phyloP scores from a whole-genome alignment of 768 basidiomycete species.

The Russula earlei region DNA sequence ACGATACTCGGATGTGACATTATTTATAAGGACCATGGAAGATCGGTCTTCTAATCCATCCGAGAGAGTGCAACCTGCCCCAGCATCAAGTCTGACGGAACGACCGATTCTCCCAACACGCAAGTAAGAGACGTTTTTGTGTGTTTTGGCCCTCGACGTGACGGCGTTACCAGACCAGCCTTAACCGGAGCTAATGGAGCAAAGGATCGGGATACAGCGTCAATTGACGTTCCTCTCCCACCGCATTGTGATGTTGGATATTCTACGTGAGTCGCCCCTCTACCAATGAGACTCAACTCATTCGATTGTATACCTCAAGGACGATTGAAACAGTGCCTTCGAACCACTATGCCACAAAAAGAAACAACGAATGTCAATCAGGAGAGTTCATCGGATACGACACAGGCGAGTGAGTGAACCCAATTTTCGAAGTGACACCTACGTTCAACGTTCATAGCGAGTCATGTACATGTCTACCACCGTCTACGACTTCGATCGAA shows the following conservation, averaged over 20 bases:
- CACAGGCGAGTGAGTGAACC: conserved; percentile 23
- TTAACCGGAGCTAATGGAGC: neutral
- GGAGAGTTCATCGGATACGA: conserved; percentile 1
- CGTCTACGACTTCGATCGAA: conserved; percentile 24
- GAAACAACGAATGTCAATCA: neutral
- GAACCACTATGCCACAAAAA: neutral
- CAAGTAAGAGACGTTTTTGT: neutral
- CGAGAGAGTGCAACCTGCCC: neutral
- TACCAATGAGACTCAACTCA: neutral
- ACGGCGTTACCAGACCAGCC: neutral
- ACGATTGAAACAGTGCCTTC: conserved; percentile 6
- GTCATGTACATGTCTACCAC: conserved; percentile 40
- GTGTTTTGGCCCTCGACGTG: neutral
- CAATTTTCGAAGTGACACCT: conserved; percentile 1
- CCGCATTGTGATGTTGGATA: neutral
- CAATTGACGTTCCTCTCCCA: conserved; percentile 10
- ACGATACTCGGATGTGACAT: neutral
- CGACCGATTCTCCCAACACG: neutral
- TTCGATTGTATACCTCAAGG: neutral
- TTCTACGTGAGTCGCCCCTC: neutral
- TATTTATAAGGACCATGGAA: neutral
- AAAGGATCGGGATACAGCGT: neutral
- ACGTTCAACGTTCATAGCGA: conserved; percentile 33
- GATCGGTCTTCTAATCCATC: neutral
- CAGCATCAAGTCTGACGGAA: neutral